These are phyloP conservation scores for Hibiscus tridactylites DNA, from an alignment of 345 rosid genomes.

Conservation along the genomic window DNA sequence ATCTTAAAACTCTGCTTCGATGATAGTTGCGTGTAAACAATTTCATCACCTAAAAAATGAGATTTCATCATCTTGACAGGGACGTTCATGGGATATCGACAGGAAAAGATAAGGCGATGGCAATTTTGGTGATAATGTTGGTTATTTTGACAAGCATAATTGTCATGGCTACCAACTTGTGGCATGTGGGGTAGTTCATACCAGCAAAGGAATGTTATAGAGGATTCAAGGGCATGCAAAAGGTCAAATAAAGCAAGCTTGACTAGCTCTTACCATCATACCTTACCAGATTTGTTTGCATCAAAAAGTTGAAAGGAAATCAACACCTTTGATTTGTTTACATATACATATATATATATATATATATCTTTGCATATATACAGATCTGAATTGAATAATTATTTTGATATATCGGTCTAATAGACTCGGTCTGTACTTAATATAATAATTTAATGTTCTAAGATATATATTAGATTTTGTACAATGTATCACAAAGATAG, in stretches of 20 bases:
- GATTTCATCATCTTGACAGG: constrained; percentile 14
- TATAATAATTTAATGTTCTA: too few relatives aligned
- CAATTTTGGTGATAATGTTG: constrained; percentile 26
- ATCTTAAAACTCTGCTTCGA: background rate
- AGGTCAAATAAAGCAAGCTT: background rate
- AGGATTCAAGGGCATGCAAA: background rate
- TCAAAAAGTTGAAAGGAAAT: background rate
- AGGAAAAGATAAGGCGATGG: constrained; percentile 30
- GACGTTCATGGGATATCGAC: constrained; percentile 37
- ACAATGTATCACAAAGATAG: too few relatives aligned
- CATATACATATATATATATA: background rate
- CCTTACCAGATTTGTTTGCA: background rate
- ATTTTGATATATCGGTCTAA: too few relatives aligned
- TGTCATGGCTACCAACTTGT: constrained; percentile 31
- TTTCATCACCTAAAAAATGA: background rate
- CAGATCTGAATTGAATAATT: too few relatives aligned
- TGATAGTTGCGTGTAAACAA: background rate
- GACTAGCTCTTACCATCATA: background rate
- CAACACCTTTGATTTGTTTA: background rate
- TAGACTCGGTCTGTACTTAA: too few relatives aligned
- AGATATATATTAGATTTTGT: too few relatives aligned
- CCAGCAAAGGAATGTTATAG: background rate
- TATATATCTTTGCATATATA: too few relatives aligned
- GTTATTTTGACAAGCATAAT: constrained; percentile 33
- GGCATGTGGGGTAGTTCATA: constrained; percentile 10